A percentile compares a stretch with the other conserved stretches of the same genome.
Conservation (phyloP, 352 stramenopile species). For the Plasmopara muralis region DNA sequence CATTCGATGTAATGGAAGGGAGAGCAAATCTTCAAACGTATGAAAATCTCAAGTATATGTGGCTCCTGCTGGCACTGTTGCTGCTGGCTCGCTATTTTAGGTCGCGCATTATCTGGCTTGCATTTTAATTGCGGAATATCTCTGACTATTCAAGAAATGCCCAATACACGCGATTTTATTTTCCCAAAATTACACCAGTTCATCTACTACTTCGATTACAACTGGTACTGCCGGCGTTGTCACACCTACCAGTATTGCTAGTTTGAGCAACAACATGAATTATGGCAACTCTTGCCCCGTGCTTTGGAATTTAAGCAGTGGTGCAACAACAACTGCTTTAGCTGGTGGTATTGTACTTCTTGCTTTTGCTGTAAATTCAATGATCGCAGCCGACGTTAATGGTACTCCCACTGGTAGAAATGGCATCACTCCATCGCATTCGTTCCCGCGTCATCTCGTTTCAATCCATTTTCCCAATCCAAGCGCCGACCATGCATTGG, state of each 20-base stretch:
- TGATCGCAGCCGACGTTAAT: no score
- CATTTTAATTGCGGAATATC: conserved; percentile 2
- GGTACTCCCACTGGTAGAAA: no score
- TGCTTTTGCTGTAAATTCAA: no score
- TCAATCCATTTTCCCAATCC: no score
- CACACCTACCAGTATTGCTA: conserved; percentile 1
- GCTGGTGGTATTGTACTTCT: no score
- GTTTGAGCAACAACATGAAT: conserved; percentile 2
- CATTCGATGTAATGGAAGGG: conserved; percentile 13
- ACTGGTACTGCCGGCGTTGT: background rate
- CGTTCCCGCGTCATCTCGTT: no score
- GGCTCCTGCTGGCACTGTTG: conserved; percentile 6
- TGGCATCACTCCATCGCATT: no score
- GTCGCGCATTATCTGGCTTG: conserved; percentile 9
- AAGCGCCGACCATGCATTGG: background rate
- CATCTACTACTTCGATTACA: conserved; percentile 6
- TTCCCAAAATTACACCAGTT: conserved; percentile 7
- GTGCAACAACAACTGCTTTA: no score
- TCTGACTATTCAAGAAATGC: conserved; percentile 12
- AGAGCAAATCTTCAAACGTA: conserved; percentile 13
- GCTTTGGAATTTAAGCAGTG: conserved; percentile 4
- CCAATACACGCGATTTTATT: conserved; percentile 7
- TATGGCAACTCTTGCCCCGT: background rate
- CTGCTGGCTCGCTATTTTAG: conserved; percentile 7
- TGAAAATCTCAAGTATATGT: conserved; percentile 6